Base-by-base conservation (phyloP, 2,329 filamentous ascomycete species). In the Cercospora zeae-maydis region DNA sequence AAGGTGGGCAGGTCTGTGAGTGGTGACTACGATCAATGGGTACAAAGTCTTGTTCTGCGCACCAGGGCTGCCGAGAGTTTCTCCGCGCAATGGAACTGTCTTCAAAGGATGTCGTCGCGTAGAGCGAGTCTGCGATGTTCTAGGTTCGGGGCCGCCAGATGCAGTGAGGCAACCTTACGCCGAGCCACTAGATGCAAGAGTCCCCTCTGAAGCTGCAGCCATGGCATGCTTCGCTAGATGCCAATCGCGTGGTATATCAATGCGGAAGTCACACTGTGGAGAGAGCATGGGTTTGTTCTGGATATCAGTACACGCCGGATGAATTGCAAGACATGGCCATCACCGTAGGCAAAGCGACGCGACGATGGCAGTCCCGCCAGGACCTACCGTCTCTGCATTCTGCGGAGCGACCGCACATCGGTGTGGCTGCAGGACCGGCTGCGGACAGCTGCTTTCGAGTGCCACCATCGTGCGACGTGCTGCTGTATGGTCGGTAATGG, bases 401-500 rank as follows among this genome's bases (percentile, higher is more conserved):
- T 27, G 24, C 24, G 24, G 3, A 2, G 24, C n/a, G 47, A 24
- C 47, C 19, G 33, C 36, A 42, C 33, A 57, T 8, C 54, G n/a
- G 11, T 42, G 54, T 57, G 54, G 54, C 33, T 39, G 36, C 54
- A 57, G 54, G 54, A 39, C n/a, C 16, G 24, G 54, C 54, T 57
- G 54, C 54, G 27, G 33, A 57, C 39, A 10, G 27, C 14, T 30
- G 39, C 39, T 21, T 45, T 45, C 16, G 16, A 45, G 39, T 45
- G 39, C 21, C 33, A 34, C 52, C 21, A n/a, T n/a, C 11, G 52
- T 36, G 16, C 31, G 31, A 55, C 51, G 16, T 14, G 37, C 11
- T 19, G 3, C 37, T 4, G 37, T 19, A 4, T 11, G 11, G 37
- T 42, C 16, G 13, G 10, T n/a, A 42, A n/a, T n/a, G 24, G 6